Conservation (phyloP, 106 monocot genomes). For the Allium sativum region DNA sequence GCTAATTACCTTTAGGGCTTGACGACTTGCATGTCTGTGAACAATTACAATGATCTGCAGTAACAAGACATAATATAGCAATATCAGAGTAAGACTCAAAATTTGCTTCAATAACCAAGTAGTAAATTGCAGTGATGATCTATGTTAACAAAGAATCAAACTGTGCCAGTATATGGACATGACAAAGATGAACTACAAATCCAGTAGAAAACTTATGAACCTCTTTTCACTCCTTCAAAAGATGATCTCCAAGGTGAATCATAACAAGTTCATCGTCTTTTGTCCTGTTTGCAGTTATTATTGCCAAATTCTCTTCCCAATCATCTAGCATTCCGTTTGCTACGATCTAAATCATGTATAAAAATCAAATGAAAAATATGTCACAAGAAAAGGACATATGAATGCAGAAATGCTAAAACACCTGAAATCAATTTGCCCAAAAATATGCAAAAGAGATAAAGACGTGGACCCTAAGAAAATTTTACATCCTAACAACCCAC, state of each 20-base stretch:
- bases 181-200: neutral
- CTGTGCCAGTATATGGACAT: neutral
- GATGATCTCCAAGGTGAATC: slow-evolving; percentile 81
- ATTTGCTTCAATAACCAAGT: slow-evolving; percentile 79
- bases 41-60: slow-evolving; percentile 83
- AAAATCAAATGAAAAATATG: too few species aligned
- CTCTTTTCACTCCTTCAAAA: slow-evolving; percentile 91
- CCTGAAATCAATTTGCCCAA: too few species aligned
- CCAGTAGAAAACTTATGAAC: slow-evolving; percentile 27
- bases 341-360: too few species aligned
- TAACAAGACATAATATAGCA: slow-evolving; percentile 78
- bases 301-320: slow-evolving; percentile 90
- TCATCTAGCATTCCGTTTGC: too few species aligned
- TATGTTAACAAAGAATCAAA: slow-evolving; percentile 54
- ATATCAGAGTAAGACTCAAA: slow-evolving; percentile 68
- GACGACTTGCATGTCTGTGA: slow-evolving; percentile 84
- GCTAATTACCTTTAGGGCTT: slow-evolving; percentile 71
- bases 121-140: slow-evolving; percentile 89
- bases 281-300: slow-evolving; percentile 88
- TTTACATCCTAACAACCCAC: too few species aligned
- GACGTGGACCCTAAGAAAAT: too few species aligned
- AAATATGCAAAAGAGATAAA: too few species aligned
- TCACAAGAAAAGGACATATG: too few species aligned
- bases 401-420: too few species aligned
- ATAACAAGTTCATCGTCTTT: slow-evolving; percentile 81